These are phyloP conservation scores for Colletotrichum cordylinicola DNA, from an alignment of 2,329 filamentous ascomycete genomes.

Conservation along the genomic window DNA sequence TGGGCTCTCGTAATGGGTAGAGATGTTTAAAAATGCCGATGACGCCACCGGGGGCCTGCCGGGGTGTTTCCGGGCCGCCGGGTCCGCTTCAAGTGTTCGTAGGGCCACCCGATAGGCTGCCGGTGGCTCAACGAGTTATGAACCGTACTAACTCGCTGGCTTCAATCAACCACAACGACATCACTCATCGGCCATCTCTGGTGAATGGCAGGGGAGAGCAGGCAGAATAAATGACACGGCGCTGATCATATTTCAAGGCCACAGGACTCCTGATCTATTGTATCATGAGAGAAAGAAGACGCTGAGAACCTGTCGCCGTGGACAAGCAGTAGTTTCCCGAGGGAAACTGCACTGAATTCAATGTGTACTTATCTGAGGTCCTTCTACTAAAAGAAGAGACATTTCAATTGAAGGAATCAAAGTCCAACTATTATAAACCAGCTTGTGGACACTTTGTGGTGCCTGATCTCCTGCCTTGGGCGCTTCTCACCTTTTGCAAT, in stretches of 20 bases:
- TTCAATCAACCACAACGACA: neutral
- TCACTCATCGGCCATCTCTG: neutral
- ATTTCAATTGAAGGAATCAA: neutral
- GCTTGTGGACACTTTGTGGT: neutral
- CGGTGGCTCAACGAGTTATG: neutral
- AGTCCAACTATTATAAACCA: neutral
- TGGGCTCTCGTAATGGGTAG: neutral
- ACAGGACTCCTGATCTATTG: neutral
- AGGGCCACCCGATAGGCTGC: neutral
- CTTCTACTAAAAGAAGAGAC: neutral
- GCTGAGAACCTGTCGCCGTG: neutral
- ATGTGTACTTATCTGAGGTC: neutral
- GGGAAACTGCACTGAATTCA: neutral
- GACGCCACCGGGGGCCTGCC: neutral
- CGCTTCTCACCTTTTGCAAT: neutral
- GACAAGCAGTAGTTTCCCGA: neutral
- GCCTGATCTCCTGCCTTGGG: neutral
- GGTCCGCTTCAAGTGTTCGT: neutral
- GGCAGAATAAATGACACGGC: neutral
- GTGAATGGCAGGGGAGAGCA: neutral
- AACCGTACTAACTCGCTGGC: neutral
- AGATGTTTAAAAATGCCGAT: slow-evolving; percentile 1
- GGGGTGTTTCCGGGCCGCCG: neutral
- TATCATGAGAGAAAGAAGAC: neutral
- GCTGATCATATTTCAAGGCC: neutral